phyloP scores from a whole-genome alignment of 805 yeast species.

The Ogataea glucozyma region DNA sequence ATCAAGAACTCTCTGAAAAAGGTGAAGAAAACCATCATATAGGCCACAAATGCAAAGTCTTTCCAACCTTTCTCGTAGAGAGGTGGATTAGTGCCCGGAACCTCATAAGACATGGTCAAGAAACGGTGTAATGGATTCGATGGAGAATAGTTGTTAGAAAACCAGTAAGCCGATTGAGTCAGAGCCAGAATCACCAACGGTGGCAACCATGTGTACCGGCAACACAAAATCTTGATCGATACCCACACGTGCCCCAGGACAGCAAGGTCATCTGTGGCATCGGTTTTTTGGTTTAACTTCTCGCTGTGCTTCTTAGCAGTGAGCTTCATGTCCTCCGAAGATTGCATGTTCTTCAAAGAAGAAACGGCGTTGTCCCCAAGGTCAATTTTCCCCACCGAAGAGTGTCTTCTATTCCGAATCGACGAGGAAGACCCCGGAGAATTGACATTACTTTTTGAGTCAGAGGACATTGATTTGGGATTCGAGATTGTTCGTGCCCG shows the following conservation, averaged over 20 bases:
- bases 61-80: slow-evolving; percentile 82
- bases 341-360: slow-evolving; percentile 65
- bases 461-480: not conserved
- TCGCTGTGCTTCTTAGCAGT: slow-evolving; percentile 36
- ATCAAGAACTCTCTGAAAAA: slow-evolving; percentile 87
- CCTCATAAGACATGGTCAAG: slow-evolving; percentile 63
- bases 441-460: not conserved
- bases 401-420: slow-evolving; percentile 32
- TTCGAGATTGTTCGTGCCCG: not conserved
- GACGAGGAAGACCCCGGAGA: slow-evolving; percentile 7
- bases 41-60: slow-evolving; percentile 78
- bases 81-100: slow-evolving; percentile 55
- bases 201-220: slow-evolving; percentile 69
- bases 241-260: slow-evolving; percentile 55
- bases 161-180: slow-evolving; percentile 46
- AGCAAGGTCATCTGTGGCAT: slow-evolving; percentile 47
- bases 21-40: slow-evolving; percentile 83
- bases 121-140: slow-evolving; percentile 65
- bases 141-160: slow-evolving; percentile 57
- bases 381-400: slow-evolving; percentile 74
- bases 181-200: slow-evolving; percentile 53
- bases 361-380: slow-evolving; percentile 75
- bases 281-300: slow-evolving; percentile 29
- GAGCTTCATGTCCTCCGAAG: slow-evolving; percentile 44
- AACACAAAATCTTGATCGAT: slow-evolving; percentile 58